A percentile compares a stretch with the other conserved stretches of the same genome.
Conservation (phyloP, 148 eudicot species). For the Camellia japonica region DNA sequence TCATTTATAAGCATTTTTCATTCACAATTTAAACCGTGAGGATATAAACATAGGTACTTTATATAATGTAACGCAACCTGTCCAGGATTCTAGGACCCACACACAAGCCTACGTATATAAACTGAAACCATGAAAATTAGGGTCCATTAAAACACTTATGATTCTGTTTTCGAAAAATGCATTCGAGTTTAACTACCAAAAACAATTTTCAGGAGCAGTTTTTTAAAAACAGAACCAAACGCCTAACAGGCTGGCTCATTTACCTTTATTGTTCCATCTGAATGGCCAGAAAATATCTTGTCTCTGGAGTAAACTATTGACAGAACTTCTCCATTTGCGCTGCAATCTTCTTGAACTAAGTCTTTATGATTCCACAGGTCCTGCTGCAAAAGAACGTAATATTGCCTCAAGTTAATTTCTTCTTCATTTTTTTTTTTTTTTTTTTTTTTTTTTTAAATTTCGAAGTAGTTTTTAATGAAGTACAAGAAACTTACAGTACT, state of each 20-base stretch:
- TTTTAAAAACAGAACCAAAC: no score
- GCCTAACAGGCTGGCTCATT: neutral
- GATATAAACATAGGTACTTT: neutral
- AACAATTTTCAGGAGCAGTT: no score
- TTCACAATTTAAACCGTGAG: neutral
- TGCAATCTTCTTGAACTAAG: conserved; percentile 47
- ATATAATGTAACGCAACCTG: neutral
- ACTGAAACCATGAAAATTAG: neutral
- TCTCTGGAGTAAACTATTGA: conserved; percentile 37
- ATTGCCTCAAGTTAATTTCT: neutral
- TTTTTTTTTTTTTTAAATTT: neutral
- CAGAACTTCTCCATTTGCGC: conserved; percentile 40
- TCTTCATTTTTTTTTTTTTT: no score
- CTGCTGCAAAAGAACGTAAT: conserved; percentile 20
- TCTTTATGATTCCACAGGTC: conserved; percentile 52
- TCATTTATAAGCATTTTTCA: neutral
- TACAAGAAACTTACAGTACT: conserved; percentile 36
- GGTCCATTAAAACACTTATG: neutral
- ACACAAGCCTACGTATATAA: neutral
- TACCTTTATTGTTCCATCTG: conserved; percentile 58
- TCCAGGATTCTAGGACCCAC: neutral
- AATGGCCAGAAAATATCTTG: conserved; percentile 48
- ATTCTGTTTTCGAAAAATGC: no score
- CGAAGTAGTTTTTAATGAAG: neutral
- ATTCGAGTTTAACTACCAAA: no score